Conservation (phyloP, 495 filamentous ascomycete species). For the Lophium mytilinum region DNA sequence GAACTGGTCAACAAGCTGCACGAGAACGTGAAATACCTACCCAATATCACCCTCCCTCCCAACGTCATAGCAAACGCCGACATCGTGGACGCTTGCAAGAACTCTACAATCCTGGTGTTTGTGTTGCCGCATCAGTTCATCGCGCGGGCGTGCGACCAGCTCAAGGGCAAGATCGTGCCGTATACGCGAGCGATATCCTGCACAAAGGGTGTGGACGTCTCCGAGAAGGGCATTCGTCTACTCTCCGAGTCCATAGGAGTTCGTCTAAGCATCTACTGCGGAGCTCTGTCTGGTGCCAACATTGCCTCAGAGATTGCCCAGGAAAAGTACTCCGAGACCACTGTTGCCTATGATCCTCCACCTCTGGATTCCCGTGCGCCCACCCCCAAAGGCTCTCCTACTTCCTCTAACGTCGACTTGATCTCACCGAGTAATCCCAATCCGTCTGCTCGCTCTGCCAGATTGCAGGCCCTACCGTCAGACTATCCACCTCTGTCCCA, state of each 20-base stretch:
- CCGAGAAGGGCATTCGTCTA: slow-evolving; percentile 67
- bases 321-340: slow-evolving; percentile 95
- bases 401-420: slow-evolving; percentile 48
- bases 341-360: slow-evolving; percentile 91
- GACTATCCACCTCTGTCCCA: slow-evolving; percentile 83
- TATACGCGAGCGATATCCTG: slow-evolving; percentile 92
- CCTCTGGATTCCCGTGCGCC: slow-evolving; percentile 67
- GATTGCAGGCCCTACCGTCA: slow-evolving; percentile 62
- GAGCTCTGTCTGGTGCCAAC: slow-evolving; percentile 92
- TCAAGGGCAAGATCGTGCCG: slow-evolving; percentile 81
- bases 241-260: slow-evolving; percentile 94
- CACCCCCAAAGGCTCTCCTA: slow-evolving; percentile 53
- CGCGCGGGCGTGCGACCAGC: slow-evolving; percentile 69
- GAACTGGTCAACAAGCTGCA: slow-evolving; percentile 82
- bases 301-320: slow-evolving; percentile 90
- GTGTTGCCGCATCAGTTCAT: slow-evolving; percentile 99
- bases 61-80: slow-evolving; percentile 90
- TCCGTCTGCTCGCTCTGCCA: slow-evolving; percentile 42
- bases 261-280: slow-evolving; percentile 89
- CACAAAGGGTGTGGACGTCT: slow-evolving; percentile 95
- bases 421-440: slow-evolving; percentile 59
- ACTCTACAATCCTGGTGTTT: slow-evolving; percentile 85
- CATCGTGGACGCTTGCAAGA: slow-evolving; percentile 68
- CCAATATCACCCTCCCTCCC: slow-evolving; percentile 68
- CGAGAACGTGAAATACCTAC: slow-evolving; percentile 97